A percentile compares a stretch with the other conserved stretches of the same genome.
These are phyloP conservation scores for Pseudocohnilembus persalinus DNA, from an alignment of 169 alveolate species.

Conservation along the genomic window DNA sequence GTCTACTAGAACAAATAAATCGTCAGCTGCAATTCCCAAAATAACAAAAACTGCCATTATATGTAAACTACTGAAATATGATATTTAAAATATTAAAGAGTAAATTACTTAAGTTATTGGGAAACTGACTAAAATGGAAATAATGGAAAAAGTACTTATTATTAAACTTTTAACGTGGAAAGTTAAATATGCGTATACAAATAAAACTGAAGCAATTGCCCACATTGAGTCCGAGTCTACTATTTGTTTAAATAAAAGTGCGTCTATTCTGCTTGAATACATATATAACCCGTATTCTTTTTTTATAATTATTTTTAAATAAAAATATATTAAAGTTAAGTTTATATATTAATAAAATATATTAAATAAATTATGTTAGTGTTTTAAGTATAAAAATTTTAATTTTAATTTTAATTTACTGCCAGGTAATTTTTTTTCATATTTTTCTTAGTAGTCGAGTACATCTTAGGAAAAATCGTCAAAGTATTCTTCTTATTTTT, in stretches of 20 bases:
- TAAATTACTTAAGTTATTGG: background rate
- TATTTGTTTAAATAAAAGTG: too few species aligned
- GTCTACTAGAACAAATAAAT: constrained; percentile 32
- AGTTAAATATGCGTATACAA: background rate
- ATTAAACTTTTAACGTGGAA: background rate
- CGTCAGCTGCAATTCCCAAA: constrained; percentile 49
- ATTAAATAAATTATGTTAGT: too few species aligned
- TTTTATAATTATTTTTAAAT: too few species aligned
- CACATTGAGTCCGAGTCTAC: background rate
- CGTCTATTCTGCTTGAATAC: background rate
- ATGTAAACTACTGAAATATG: constrained; percentile 13
- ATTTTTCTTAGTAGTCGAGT: background rate
- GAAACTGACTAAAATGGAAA: background rate
- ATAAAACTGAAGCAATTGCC: background rate
- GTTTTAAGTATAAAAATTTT: too few species aligned
- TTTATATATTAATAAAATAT: too few species aligned
- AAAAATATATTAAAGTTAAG: background rate
- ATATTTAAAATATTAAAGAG: too few species aligned
- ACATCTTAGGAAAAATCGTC: background rate
- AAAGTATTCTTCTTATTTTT: too few species aligned
- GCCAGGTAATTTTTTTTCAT: background rate
- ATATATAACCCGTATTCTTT: background rate
- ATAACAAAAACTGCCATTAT: constrained; percentile 27
- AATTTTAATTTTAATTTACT: background rate
- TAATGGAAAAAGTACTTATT: background rate